Percentiles rank a stretch among this genome's conserved stretches.
phyloP scores from a whole-genome alignment of 495 filamentous ascomycete genomes.

The Podospora anserina region DNA sequence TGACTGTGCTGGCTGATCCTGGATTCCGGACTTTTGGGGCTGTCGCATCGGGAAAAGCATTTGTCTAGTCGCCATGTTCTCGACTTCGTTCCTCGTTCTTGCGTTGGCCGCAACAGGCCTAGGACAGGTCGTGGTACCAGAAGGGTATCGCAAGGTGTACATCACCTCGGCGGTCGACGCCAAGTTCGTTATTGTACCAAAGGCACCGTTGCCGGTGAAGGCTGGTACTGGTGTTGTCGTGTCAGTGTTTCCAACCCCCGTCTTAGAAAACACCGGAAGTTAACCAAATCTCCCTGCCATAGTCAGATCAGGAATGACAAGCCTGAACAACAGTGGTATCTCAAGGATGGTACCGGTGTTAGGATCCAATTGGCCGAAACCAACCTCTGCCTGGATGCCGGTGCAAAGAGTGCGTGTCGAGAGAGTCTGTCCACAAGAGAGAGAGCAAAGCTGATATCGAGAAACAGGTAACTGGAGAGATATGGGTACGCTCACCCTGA shows the following conservation, averaged over 20 bases:
- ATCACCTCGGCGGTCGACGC: slow-evolving; percentile 50
- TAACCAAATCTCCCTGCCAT: background rate
- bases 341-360: slow-evolving; percentile 37
- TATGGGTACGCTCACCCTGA: slow-evolving; percentile 46
- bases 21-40: background rate
- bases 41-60: background rate
- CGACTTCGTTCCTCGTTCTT: slow-evolving; percentile 37
- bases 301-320: slow-evolving; percentile 42
- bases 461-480: slow-evolving; percentile 50
- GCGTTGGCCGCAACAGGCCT: slow-evolving; percentile 47
- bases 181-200: slow-evolving; percentile 50
- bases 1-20: background rate
- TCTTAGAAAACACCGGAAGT: background rate
- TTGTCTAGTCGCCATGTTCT: slow-evolving; percentile 31
- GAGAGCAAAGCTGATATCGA: background rate
- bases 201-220: slow-evolving; percentile 27
- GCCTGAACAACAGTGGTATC: slow-evolving; percentile 50
- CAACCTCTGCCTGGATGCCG: slow-evolving; percentile 50
- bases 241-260: slow-evolving; percentile 28
- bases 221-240: slow-evolving; percentile 42
- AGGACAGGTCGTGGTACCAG: slow-evolving; percentile 37
- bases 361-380: slow-evolving; percentile 47
- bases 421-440: background rate
- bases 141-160: slow-evolving; percentile 47
- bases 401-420: slow-evolving; percentile 41